Base-by-base conservation (phyloP, 805 yeast genomes). In the Torulaspora indica region DNA sequence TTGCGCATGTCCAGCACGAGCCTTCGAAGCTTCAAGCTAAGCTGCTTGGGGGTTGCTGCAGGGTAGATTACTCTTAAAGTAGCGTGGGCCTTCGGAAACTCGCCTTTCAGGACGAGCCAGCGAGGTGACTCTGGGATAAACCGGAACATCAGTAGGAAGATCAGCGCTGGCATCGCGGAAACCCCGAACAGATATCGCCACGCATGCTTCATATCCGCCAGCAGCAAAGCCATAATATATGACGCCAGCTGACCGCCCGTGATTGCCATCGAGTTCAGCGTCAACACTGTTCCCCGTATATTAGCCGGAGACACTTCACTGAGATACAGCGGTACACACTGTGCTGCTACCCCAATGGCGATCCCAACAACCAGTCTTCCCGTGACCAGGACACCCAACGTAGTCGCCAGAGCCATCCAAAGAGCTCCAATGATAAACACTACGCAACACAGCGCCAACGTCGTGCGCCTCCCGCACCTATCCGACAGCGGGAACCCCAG, bases 271-370 rank as follows among this genome's bases (percentile, higher is more conserved):
- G 71, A 65, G 55, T 69, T 69, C 40, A 70, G 54, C 7, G 72
- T 67, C 42, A 68, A 52, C 33, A 70, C 53, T 2, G 62, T 57
- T 2, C 75, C 75, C 52, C 76, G 63, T 8, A 59, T 57, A 17
- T 54, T 61, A 3, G 72, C 61, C 2, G 77, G 75, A 3, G 76
- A 67, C 22, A 76, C 64, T 56, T 78, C 84, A 18, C 79, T 72
- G 10, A 78, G 65, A 55, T 74, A 78, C 10, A 77, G 70, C 0
- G 83, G 91, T 2, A 81, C 78, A 32, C 81, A 70, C 54, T 82
- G 84, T 0, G 89, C 76, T 5, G 85, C 82, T 22, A 76, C 75
- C 12, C 93, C 93, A 18, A 85, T 80, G 7, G 84, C 88, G 20
- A 81, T 55, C n/a, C 90, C 90, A 12, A 84, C 75, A 25, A 80